Base-by-base conservation (phyloP, 2,329 filamentous ascomycete genomes). In the Aspergillus sp. region DNA sequence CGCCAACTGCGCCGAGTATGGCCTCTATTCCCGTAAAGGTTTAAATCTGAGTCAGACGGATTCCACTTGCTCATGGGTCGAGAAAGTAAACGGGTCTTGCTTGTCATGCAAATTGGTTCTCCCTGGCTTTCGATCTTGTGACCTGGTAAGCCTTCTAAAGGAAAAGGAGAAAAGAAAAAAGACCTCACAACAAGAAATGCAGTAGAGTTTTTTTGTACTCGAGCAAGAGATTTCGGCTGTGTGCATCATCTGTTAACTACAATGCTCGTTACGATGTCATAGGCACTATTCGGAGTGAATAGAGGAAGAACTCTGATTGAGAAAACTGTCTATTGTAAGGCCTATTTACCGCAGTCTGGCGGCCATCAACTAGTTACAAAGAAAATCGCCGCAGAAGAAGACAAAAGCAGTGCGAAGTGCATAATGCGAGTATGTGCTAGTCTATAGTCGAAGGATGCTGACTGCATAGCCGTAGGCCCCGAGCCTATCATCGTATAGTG, bases 1-100 rank as follows among this genome's bases (percentile, higher is more conserved):
- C 51, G 54, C 10, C 48, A 46, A 39, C 51, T 71, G 23, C 58
- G 63, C 45, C 49, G 49, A 27, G 27, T 69, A 15, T 72, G 67
- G 68, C 67, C 67, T 12, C 62, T 70, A 43, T 50, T 71, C 3
- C 67, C 63, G 33, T 39, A 39, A 19, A 39, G 15, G 6, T 39
- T 39, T 12, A 39, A 39, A 17, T 38, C 10, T 4, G 35, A 20
- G 7, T 17, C 37, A 39, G 17, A 39, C 7, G 7, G 17, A 39
- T 39, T 39, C 15, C 9, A 39, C 37, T 39, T 39, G 37, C 2
- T 39, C 13, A 35, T 35, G 32, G 32, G 13, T 35, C 3, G 13
- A 15, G 32, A 6, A 35, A 15, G 32, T 35, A 35, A 35, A 35
- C 13, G 4, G 13, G 32, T 35, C 13, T 15, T 35, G 20, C 37